phyloP scores from a whole-genome alignment of 441 rosid species.

The Pelargonium citronellum region DNA sequence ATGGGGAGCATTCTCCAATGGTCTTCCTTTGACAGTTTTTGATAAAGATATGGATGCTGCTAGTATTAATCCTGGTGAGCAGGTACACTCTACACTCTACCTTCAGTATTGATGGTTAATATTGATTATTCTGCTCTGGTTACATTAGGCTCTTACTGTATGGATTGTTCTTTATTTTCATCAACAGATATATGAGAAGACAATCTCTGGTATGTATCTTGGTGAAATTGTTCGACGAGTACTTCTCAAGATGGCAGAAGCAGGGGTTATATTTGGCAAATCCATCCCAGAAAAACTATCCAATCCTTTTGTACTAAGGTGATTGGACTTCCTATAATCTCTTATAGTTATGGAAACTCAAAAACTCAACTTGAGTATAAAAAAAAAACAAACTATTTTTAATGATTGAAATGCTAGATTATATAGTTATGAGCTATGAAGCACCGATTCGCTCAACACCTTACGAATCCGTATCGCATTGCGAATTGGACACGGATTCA shows the following conservation, averaged over 20 bases:
- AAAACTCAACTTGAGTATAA: background rate
- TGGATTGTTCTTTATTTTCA: conserved; percentile 20
- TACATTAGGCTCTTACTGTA: background rate
- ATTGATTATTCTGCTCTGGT: background rate
- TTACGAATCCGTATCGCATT: no score
- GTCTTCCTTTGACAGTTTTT: conserved; percentile 61
- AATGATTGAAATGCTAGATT: background rate
- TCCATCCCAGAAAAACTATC: conserved; percentile 41
- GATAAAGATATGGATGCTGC: conserved; percentile 75
- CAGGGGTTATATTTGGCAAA: conserved; percentile 51
- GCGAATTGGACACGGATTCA: no score
- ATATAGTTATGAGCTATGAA: background rate
- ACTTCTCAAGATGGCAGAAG: conserved; percentile 53
- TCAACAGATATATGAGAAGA: conserved; percentile 76
- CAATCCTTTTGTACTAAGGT: conserved; percentile 52
- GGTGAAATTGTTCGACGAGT: conserved; percentile 77
- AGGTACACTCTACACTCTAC: conserved; percentile 35
- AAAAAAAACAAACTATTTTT: background rate
- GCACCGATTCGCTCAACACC: no score
- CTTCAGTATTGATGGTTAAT: background rate
- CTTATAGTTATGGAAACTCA: background rate
- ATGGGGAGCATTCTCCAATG: conserved; percentile 82
- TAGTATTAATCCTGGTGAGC: conserved; percentile 79
- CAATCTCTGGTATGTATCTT: conserved; percentile 87
- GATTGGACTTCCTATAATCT: conserved; percentile 14